Evolutionary conservation across 202 grass and related monocot genomes (phyloP).

Genomic region (Carex arenaria): DNA sequence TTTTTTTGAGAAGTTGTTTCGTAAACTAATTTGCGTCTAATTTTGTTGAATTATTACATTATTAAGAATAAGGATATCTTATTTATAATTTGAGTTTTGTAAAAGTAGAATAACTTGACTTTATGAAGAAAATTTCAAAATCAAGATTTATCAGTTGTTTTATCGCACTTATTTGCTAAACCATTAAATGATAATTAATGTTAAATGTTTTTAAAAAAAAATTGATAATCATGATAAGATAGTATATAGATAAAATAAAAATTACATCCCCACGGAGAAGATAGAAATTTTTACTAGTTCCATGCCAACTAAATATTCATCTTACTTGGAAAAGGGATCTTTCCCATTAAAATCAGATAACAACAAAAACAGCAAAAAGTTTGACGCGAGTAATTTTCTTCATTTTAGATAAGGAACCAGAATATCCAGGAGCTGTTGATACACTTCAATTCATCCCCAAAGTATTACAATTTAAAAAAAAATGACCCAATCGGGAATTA

Average conservation of each 20-base stretch:
- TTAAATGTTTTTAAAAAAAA: not conserved
- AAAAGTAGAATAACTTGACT: not conserved
- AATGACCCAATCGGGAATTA: constrained; percentile 17
- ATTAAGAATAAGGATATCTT: not conserved
- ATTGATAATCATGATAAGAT: not conserved
- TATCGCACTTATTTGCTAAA: not conserved
- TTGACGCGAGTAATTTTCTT: not conserved
- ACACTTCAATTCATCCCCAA: not conserved
- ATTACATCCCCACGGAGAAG: not conserved
- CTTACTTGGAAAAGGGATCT: not conserved
- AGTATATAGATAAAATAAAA: not conserved
- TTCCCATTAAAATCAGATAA: constrained; percentile 6
- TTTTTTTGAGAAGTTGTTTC: not conserved
- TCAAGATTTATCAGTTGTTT: not conserved
- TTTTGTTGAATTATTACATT: not conserved
- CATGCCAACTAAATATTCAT: not conserved
- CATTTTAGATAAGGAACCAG: not conserved
- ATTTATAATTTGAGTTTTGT: not conserved
- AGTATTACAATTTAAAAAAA: not conserved
- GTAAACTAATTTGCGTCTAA: not conserved
- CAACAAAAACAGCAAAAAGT: not conserved
- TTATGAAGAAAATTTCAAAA: not conserved
- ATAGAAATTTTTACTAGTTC: not conserved
- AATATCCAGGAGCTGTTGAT: not conserved
- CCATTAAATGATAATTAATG: not conserved